Evolutionary conservation across 768 basidiomycete species (phyloP), one percentile per base, ranked within the genome.

Genomic region (Russula earlei): DNA sequence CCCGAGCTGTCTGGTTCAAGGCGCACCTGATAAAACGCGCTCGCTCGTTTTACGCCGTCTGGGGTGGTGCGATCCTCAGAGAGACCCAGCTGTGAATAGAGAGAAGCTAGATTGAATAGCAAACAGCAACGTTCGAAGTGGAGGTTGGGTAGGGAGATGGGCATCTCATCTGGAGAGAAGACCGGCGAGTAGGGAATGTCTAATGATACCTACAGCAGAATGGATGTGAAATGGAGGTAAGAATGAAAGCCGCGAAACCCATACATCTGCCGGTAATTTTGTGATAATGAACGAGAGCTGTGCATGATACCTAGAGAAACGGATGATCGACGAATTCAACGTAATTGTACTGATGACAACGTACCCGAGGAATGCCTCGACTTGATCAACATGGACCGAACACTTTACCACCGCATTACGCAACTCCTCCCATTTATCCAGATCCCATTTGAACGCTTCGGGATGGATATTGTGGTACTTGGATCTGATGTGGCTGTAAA

Each of bases 31-130:
- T 83, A 89, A 62, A 81, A 72, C 15, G 75, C 72, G 22, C 79
- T 79, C 0, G 89, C 87, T 10, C 85, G 80, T 65, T 90, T 95
- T 50, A 96, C 83, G 4, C 92, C 92, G n/a, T 91, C 87, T 14
- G 75, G 70, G 15, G 67, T 78, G 19, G 81, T 79, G 58, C 89
- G 80, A 68, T 88, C 85, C 66, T 88, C 83, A 0, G 77, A 66
- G 4, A 75, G 74, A 0, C 84, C 94, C 27, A 96, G 73, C 52
- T 88, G 85, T 2, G 89, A 89, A 66, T 86, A 89, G n/a, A 93
- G 70, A 3, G 90, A 82, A 1, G 85, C 90, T 4, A 97, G 74
- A 65, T 97, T 97, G 75, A 87, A 95, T 1, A 97, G 69, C 0
- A 88, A 74, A 20, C 79, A 75, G 2, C 85, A 83, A 15, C 87